Evolutionary conservation across 345 rosid genomes (phyloP), one percentile per base, ranked within the genome.

Genomic region (Salix arbutifolia): DNA sequence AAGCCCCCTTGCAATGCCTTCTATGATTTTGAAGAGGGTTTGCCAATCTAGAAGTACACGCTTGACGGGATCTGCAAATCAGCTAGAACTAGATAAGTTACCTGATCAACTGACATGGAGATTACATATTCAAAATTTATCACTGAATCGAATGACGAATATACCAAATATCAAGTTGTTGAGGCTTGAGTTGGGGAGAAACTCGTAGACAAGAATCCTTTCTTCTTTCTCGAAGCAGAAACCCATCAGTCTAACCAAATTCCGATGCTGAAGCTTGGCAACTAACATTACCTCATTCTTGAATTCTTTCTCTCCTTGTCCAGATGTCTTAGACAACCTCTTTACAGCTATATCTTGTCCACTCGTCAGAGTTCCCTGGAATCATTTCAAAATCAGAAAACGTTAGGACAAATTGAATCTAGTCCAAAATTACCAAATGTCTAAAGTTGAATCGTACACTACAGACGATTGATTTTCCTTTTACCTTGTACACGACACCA

Each of bases 251-350:
- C 90, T 87, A 26, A 92, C 96, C 21, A 94, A 88, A 79, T 94
- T 94, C 76, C 89, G 81, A 44, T 92, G 97, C 28, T 92, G 97
- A 75, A 94, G 92, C 88, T 85, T 89, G 9, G 97, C 97, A 25
- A 92, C 90, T 53, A 94, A 67, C 25, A 25, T 87, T 8, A 94
- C 90, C 86, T 94, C 98, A 62, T 89, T 94, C 88, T 88, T 90
- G 89, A 94, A 94, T 84, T 92, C 97, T 75, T 85, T 87, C 1
- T 19, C 48, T 14, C 75, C 66, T 23, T 72, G 75, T 0, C 65
- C 26, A 2, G 64, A 71, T 40, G 17, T 11, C n/a, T 31, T 33
- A 6, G 50, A 72, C 8, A 72, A 10, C 46, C 75, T 56, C 46
- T 83, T 74, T 19, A 56, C 78, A 11, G 78, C 69, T 56, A 73